These are phyloP conservation scores for Vaccinium macrocarpon DNA, from an alignment of 148 eudicot species.

Conservation along the genomic window DNA sequence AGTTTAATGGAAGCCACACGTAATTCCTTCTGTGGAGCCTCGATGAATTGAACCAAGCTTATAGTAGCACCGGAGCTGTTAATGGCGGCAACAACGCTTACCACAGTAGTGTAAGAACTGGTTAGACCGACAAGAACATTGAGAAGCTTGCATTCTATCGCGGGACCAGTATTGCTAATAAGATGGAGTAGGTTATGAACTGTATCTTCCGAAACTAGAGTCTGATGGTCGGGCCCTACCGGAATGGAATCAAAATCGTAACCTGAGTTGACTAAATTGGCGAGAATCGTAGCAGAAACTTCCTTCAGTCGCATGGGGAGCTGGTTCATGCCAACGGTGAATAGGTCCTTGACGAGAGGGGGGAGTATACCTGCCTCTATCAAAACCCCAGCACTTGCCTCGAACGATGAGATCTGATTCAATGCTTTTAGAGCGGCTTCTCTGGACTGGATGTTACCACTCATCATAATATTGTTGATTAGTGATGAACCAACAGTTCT, in stretches of 20 bases:
- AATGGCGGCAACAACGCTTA: constrained; percentile 72
- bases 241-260: constrained; percentile 62
- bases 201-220: constrained; percentile 69
- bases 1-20: constrained; percentile 70
- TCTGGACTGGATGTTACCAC: constrained; percentile 49
- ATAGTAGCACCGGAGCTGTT: constrained; percentile 78
- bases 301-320: constrained; percentile 78
- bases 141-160: constrained; percentile 84
- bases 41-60: constrained; percentile 83
- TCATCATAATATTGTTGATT: constrained; percentile 63
- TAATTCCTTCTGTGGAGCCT: constrained; percentile 67
- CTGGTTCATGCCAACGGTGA: constrained; percentile 53
- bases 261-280: constrained; percentile 70
- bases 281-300: constrained; percentile 82
- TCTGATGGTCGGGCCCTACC: constrained; percentile 62
- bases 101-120: constrained; percentile 48
- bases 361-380: constrained; percentile 85
- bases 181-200: constrained; percentile 70
- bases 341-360: constrained; percentile 74
- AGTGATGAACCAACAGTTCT: constrained; percentile 62
- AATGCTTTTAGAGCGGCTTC: constrained; percentile 82
- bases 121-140: constrained; percentile 93
- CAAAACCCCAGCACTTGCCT: constrained; percentile 63
- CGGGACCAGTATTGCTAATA: constrained; percentile 88
- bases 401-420: constrained; percentile 79